These are phyloP conservation scores for Cladophialophora carrionii DNA, from an alignment of 2,329 filamentous ascomycete species.

Conservation along the genomic window DNA sequence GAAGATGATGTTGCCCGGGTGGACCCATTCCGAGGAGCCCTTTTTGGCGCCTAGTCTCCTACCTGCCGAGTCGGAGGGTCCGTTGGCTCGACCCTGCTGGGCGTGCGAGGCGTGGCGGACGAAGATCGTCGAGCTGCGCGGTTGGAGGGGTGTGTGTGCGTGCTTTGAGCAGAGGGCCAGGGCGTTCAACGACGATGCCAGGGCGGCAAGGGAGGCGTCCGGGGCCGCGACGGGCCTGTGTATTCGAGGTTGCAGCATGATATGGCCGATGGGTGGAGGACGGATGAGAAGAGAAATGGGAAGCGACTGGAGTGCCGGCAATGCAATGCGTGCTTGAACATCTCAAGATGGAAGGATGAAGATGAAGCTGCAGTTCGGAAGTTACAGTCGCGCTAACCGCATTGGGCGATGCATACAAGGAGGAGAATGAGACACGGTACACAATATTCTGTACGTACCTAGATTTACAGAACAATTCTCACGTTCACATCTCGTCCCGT, in stretches of 20 bases:
- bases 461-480: neutral
- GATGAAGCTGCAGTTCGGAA: neutral
- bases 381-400: neutral
- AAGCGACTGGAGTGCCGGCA: neutral
- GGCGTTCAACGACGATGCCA: conserved; percentile 39
- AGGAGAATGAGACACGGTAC: neutral
- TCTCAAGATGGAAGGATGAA: neutral
- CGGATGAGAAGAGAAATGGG: neutral
- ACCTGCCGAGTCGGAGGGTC: conserved; percentile 69
- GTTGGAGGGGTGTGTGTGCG: conserved; percentile 41
- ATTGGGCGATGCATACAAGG: neutral
- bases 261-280: neutral
- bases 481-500: neutral
- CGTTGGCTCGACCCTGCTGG: conserved; percentile 69
- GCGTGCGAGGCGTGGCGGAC: conserved; percentile 66
- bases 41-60: conserved; percentile 96
- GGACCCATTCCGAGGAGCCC: conserved; percentile 87
- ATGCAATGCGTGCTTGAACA: neutral
- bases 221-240: conserved; percentile 46
- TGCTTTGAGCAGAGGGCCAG: conserved; percentile 42
- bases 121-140: conserved; percentile 44
- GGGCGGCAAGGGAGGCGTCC: conserved; percentile 44
- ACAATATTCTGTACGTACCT: too few species aligned
- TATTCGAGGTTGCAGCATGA: conserved; percentile 51
- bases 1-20: conserved; percentile 97